Evolutionary conservation across 2,329 filamentous ascomycete genomes (phyloP).

Genomic region (Amauroascus niger): DNA sequence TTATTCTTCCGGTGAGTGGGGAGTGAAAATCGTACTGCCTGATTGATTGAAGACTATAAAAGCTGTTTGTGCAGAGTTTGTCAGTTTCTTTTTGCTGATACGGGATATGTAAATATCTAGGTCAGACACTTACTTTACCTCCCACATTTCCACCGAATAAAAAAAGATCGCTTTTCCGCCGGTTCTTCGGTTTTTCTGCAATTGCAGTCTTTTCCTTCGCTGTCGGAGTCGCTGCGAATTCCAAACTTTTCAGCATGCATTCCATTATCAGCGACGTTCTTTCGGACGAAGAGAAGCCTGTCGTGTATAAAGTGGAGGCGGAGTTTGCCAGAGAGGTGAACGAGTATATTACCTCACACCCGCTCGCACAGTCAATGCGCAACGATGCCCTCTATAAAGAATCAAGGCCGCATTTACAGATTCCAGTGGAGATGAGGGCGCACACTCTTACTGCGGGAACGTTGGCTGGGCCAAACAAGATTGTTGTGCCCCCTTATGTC

Average conservation of each 20-base stretch:
- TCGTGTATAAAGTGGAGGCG: slow-evolving; percentile 52
- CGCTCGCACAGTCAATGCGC: slow-evolving; percentile 61
- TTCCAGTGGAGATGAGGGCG: slow-evolving; percentile 58
- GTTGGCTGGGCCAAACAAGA: slow-evolving; percentile 61
- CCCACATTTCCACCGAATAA: slow-evolving; percentile 14
- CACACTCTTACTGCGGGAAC: slow-evolving; percentile 77
- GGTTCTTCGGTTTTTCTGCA: slow-evolving; percentile 29
- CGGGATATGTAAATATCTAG: too few relatives aligned
- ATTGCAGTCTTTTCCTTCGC: slow-evolving; percentile 30
- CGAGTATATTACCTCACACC: slow-evolving; percentile 62
- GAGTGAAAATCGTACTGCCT: background rate
- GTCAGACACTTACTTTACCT: slow-evolving; percentile 1
- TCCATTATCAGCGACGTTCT: slow-evolving; percentile 37
- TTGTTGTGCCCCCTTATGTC: slow-evolving; percentile 70
- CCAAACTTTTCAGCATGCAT: slow-evolving; percentile 21
- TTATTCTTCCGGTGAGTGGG: slow-evolving; percentile 11
- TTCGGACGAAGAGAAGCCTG: slow-evolving; percentile 64
- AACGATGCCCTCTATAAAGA: slow-evolving; percentile 58
- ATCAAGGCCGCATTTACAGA: slow-evolving; percentile 76
- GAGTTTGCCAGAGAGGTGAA: slow-evolving; percentile 53
- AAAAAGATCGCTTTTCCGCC: slow-evolving; percentile 27
- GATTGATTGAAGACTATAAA: background rate
- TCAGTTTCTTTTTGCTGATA: background rate
- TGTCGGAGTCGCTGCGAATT: slow-evolving; percentile 25
- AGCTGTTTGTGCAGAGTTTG: background rate